These are phyloP conservation scores for Suillus fuscotomentosus DNA, from an alignment of 768 basidiomycete genomes.

Conservation along the genomic window DNA sequence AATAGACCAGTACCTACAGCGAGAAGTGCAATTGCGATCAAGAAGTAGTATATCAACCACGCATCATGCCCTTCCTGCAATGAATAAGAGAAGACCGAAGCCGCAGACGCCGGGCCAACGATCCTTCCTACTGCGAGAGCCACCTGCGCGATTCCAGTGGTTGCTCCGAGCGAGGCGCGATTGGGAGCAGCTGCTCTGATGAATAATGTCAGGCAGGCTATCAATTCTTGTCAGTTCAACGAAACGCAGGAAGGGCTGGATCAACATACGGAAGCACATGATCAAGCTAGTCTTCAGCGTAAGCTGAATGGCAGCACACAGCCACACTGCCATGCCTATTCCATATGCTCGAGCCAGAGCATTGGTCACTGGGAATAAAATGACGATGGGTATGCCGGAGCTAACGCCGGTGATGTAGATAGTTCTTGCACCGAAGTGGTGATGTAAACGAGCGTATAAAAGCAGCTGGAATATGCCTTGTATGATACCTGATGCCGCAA, in stretches of 20 bases:
- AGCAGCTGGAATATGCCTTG: constrained; percentile 53
- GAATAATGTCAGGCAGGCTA: not conserved
- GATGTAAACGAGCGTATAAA: constrained; percentile 57
- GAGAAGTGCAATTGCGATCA: not conserved
- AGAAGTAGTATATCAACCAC: not conserved
- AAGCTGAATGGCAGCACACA: constrained; percentile 24
- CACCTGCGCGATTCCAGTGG: not conserved
- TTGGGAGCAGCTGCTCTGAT: constrained; percentile 7
- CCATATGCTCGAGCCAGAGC: constrained; percentile 22
- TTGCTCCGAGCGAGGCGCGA: not conserved
- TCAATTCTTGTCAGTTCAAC: not conserved
- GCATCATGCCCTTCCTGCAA: not conserved
- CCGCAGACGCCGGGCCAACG: not conserved
- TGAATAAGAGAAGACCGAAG: not conserved
- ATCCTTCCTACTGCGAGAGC: not conserved
- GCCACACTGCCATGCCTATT: constrained; percentile 25
- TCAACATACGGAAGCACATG: constrained; percentile 32
- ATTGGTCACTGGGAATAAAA: constrained; percentile 30
- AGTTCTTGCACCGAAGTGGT: constrained; percentile 49
- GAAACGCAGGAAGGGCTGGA: not conserved
- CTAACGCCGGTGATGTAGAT: constrained; percentile 27
- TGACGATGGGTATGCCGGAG: constrained; percentile 28
- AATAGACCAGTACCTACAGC: not conserved
- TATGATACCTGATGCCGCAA: constrained; percentile 24
- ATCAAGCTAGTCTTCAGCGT: constrained; percentile 17